Percentiles rank a stretch among this genome's conserved stretches.
phyloP scores from a whole-genome alignment of 306 rosid genomes.

The Hylodesmum podocarpum region DNA sequence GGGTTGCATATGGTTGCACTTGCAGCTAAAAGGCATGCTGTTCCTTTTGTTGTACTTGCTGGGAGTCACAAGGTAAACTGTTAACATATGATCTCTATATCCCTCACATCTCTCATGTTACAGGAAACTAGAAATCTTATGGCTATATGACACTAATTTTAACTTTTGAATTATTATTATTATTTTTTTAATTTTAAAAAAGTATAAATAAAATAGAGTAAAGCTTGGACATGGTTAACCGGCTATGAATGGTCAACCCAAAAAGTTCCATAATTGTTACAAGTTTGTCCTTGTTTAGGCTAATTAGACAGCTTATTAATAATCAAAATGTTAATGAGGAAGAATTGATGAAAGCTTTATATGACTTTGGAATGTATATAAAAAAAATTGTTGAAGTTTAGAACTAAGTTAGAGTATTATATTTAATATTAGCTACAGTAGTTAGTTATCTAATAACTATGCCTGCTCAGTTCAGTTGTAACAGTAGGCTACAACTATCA shows the following conservation, averaged over 20 bases:
- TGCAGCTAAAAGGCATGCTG: slow-evolving; percentile 97
- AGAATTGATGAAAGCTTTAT: not conserved
- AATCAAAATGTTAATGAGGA: not conserved
- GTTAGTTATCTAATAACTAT: not conserved
- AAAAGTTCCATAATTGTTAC: not conserved
- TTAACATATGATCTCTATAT: slow-evolving; percentile 5
- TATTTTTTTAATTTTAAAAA: not conserved
- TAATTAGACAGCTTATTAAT: not conserved
- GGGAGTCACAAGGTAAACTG: slow-evolving; percentile 93
- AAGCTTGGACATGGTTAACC: not conserved
- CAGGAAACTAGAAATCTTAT: not conserved
- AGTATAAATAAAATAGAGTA: not conserved
- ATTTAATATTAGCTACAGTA: not conserved
- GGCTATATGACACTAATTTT: not conserved
- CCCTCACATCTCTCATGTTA: slow-evolving; percentile 7
- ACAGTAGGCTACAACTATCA: not conserved
- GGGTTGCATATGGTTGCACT: slow-evolving; percentile 99
- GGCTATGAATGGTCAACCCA: slow-evolving; percentile 1
- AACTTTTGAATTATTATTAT: not conserved
- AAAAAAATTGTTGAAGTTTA: not conserved
- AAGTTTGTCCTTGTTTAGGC: slow-evolving; percentile 10
- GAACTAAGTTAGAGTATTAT: not conserved
- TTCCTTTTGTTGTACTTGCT: slow-evolving; percentile 96
- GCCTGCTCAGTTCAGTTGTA: not conserved
- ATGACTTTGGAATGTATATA: not conserved